Percentiles rank a stretch among this genome's conserved stretches.
Conservation (phyloP, 495 filamentous ascomycete species). For the Acidiella bohemica region DNA sequence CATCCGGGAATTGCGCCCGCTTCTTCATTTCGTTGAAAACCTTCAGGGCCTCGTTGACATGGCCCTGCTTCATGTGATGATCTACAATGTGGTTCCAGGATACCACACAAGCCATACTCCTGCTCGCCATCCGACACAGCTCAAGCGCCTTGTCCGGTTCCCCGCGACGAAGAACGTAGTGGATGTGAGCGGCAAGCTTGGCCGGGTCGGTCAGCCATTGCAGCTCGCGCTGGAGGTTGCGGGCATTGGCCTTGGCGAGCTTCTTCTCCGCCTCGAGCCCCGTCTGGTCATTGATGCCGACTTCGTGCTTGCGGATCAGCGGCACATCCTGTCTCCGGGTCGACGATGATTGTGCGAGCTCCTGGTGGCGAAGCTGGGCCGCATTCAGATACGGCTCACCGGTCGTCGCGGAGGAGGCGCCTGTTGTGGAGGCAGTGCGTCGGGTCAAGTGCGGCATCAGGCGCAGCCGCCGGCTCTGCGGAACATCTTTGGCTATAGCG, state of each 20-base stretch:
- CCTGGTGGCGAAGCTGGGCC: conserved; percentile 3
- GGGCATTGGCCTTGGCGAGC: background rate
- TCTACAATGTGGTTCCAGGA: conserved; percentile 82
- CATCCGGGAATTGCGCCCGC: conserved; percentile 56
- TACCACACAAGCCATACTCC: conserved; percentile 45
- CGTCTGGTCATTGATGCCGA: background rate
- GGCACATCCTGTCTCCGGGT: background rate
- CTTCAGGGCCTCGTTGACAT: conserved; percentile 50
- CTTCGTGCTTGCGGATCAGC: background rate
- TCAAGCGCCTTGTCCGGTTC: conserved; percentile 48
- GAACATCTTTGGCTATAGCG: conserved; percentile 7
- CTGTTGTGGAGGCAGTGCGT: conserved; percentile 3
- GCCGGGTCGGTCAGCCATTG: conserved; percentile 52
- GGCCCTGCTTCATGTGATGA: conserved; percentile 46
- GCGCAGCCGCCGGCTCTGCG: background rate
- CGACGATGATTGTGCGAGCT: background rate
- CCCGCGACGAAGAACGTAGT: conserved; percentile 37
- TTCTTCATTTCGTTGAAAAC: conserved; percentile 99
- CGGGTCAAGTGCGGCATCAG: conserved; percentile 6
- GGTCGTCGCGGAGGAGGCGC: background rate
- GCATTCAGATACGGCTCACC: conserved; percentile 7
- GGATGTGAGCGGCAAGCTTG: conserved; percentile 50
- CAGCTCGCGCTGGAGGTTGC: conserved; percentile 36
- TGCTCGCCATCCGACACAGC: conserved; percentile 53
- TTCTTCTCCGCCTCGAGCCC: background rate